Evolutionary conservation across 352 stramenopile genomes (phyloP), one percentile per base, ranked within the genome.

Genomic region (Phytopythium chamaehyphon): DNA sequence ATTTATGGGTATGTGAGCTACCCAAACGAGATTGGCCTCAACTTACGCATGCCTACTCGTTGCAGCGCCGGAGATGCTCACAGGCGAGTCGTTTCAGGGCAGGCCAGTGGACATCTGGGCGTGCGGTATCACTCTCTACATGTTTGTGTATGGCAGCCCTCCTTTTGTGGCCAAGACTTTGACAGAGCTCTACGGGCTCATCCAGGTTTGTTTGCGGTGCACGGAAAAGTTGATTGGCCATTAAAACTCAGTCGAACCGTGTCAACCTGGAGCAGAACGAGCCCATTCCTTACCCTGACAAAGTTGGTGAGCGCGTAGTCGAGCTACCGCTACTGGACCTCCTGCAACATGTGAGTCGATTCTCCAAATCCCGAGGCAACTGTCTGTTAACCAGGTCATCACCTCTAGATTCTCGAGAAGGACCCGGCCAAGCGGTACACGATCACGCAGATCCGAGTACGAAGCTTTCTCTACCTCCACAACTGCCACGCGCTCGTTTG

Each of bases 121-220:
- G 14, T 96, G 90, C 18, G 96, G 96, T 5, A 66, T 99, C 28
- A 98, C 94, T 57, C 62, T 98, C 3, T 98, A 97, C 63, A 98
- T 98, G 71, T 98, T 99, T 63, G 78, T 96, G 9, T 98, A 97
- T 47, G 93, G 93, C 15, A 78, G 79, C 33, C 74, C 97, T 5
- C 96, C 96, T 3, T 99, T 98, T 61, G 84, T 90, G 55, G 91
- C 88, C 24, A 76, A 94, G 43, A 81, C 74, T 12, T 90, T 96
- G 52, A 80, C 79, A 14, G 84, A 97, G 37, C 62, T 99, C 14
- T 98, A 98, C 79, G 62, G 74, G 0, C 80, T 82, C 37, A 98
- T 99, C 62, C 71, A 78, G 53, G 70, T 86, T 70, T 47, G 67
- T 43, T 22, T 26, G 33, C n/a, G 11, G n/a, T 16, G 14, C 19